Evolutionary conservation across 495 filamentous ascomycete species (phyloP).

Genomic region (Thermothielavioides terrestris): DNA sequence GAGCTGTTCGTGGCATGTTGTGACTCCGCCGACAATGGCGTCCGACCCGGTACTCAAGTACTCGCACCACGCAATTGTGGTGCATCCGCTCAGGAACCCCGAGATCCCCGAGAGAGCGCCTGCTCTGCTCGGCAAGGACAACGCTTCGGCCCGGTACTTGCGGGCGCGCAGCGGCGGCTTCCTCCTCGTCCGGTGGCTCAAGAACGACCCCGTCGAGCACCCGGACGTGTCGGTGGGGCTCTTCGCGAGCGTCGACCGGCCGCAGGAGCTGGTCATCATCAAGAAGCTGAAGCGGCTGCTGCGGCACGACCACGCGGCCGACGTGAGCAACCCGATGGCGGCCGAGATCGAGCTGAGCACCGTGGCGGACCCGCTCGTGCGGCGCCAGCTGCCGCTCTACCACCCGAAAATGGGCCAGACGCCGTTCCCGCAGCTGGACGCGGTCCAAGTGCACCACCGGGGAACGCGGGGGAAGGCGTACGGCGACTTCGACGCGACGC

Average conservation of each 20-base stretch:
- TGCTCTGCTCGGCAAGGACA: background rate
- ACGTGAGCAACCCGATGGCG: background rate
- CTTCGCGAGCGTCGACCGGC: slow-evolving; percentile 1
- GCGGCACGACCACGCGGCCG: too few relatives aligned
- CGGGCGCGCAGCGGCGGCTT: background rate
- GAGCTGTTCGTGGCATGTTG: too few relatives aligned
- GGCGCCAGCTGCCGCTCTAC: background rate
- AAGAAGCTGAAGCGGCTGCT: background rate
- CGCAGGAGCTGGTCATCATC: slow-evolving; percentile 8
- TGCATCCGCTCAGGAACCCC: background rate
- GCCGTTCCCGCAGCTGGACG: slow-evolving; percentile 1
- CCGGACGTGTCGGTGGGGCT: background rate
- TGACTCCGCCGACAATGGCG: too few relatives aligned
- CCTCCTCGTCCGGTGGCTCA: background rate
- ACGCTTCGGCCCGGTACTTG: slow-evolving; percentile 1
- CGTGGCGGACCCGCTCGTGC: background rate
- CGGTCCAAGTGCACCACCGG: slow-evolving; percentile 1
- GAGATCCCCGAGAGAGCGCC: background rate
- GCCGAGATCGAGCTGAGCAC: slow-evolving; percentile 2
- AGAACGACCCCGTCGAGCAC: background rate
- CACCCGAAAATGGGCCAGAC: background rate
- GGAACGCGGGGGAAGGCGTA: background rate
- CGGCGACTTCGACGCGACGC: background rate
- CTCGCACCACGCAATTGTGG: background rate
- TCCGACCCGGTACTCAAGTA: background rate